phyloP scores from a whole-genome alignment of 306 rosid genomes.

The Prunus salicina region DNA sequence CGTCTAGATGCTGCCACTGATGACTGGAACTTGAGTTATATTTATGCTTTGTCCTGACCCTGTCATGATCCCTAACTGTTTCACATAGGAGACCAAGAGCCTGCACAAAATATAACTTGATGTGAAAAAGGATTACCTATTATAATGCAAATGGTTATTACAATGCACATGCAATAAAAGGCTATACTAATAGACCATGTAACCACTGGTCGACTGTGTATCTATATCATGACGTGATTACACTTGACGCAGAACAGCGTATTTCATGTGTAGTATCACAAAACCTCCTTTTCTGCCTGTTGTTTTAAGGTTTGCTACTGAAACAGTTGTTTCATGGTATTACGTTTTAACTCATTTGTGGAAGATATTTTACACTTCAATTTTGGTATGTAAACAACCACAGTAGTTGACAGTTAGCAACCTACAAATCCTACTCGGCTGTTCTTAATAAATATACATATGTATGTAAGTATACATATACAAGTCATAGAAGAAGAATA shows the following conservation, averaged over 20 bases:
- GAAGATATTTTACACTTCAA: background rate
- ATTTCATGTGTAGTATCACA: background rate
- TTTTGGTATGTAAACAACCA: background rate
- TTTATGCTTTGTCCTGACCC: constrained; percentile 36
- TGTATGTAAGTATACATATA: background rate
- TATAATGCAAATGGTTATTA: background rate
- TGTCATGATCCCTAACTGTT: constrained; percentile 46
- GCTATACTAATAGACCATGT: background rate
- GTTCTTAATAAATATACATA: background rate
- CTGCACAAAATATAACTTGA: constrained; percentile 39
- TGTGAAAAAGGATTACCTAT: background rate
- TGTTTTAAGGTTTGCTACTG: background rate
- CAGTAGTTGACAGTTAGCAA: background rate
- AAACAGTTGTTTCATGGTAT: background rate
- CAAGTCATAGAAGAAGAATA: background rate
- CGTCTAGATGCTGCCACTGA: constrained; percentile 54
- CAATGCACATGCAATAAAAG: background rate
- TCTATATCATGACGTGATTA: background rate
- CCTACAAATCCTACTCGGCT: background rate
- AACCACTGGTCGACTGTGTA: background rate
- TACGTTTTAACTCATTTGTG: background rate
- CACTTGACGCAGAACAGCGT: background rate
- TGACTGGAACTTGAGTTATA: constrained; percentile 32
- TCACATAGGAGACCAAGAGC: constrained; percentile 82
- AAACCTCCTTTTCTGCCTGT: background rate